Conservation (phyloP, 352 stramenopile genomes). For the Phytopythium litorale region DNA sequence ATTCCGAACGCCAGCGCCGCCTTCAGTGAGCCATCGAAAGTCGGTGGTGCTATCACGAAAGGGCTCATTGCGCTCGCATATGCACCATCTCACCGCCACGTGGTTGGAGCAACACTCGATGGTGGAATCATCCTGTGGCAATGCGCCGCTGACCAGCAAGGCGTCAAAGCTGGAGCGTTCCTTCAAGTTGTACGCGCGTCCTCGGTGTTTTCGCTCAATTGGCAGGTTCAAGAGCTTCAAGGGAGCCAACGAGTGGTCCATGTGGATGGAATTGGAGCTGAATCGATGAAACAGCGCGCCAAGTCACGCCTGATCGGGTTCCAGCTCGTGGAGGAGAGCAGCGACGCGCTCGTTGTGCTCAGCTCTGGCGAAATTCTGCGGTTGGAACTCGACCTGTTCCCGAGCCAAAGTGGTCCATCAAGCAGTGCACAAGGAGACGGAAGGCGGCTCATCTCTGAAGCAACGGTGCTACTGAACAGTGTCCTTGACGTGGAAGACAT, state of each 20-base stretch:
- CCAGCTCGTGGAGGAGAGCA: conserved; percentile 20
- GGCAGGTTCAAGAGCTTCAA: conserved; percentile 2
- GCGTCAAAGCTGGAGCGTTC: conserved; percentile 23
- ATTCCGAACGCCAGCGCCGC: conserved; percentile 4
- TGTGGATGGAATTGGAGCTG: background rate
- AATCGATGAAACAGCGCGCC: background rate
- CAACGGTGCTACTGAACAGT: conserved; percentile 18
- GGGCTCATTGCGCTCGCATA: conserved; percentile 35
- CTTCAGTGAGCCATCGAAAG: background rate
- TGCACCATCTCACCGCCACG: conserved; percentile 27
- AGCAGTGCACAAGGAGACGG: background rate
- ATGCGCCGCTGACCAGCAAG: conserved; percentile 8
- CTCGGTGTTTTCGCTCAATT: conserved; percentile 12
- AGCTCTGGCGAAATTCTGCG: conserved; percentile 22
- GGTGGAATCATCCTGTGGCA: conserved; percentile 34
- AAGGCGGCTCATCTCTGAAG: background rate
- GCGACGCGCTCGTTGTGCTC: conserved; percentile 17
- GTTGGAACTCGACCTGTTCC: conserved; percentile 20
- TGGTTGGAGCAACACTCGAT: conserved; percentile 35
- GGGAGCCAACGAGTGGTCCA: background rate
- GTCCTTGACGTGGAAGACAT: conserved; percentile 23
- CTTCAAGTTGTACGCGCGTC: conserved; percentile 20
- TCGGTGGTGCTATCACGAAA: conserved; percentile 1
- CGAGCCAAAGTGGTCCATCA: background rate
- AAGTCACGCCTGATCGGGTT: conserved; percentile 6